These are phyloP conservation scores for Adansonia grandidieri DNA, from an alignment of 441 rosid species.

Conservation along the genomic window DNA sequence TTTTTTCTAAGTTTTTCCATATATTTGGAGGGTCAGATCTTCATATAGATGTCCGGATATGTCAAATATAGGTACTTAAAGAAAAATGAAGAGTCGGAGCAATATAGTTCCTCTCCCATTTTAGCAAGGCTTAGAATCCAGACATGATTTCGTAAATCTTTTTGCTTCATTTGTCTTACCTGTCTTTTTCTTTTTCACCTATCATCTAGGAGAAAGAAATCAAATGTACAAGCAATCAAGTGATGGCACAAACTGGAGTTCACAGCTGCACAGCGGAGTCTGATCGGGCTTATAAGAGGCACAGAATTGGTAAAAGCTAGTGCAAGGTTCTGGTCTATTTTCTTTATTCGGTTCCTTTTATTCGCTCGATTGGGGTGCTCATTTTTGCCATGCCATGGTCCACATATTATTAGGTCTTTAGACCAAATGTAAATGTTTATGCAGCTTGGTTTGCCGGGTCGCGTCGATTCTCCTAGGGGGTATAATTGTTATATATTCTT, in stretches of 20 bases:
- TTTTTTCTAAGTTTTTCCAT: too few relatives aligned
- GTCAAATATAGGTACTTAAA: too few relatives aligned
- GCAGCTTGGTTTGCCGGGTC: constrained; percentile 31
- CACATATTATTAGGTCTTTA: constrained; percentile 27
- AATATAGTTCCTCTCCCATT: neutral
- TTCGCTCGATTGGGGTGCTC: constrained; percentile 25
- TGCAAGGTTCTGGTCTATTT: constrained; percentile 22
- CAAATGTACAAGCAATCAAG: constrained; percentile 11
- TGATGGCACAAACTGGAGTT: neutral
- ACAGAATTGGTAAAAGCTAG: constrained; percentile 48
- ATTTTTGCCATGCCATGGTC: constrained; percentile 25
- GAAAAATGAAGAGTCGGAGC: too few relatives aligned
- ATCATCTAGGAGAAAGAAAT: neutral
- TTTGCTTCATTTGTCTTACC: neutral
- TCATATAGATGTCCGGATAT: too few relatives aligned
- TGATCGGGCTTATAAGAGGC: constrained; percentile 55
- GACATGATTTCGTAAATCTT: neutral
- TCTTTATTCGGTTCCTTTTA: constrained; percentile 25
- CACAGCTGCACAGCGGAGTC: constrained; percentile 34
- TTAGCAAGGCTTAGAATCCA: neutral
- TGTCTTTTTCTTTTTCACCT: neutral
- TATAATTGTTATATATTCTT: constrained; percentile 28
- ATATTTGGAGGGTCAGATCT: too few relatives aligned
- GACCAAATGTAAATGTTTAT: constrained; percentile 43
- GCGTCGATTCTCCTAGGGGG: constrained; percentile 19